Base-by-base conservation (phyloP, 805 yeast species). In the Saccharomycopsis sp. region DNA sequence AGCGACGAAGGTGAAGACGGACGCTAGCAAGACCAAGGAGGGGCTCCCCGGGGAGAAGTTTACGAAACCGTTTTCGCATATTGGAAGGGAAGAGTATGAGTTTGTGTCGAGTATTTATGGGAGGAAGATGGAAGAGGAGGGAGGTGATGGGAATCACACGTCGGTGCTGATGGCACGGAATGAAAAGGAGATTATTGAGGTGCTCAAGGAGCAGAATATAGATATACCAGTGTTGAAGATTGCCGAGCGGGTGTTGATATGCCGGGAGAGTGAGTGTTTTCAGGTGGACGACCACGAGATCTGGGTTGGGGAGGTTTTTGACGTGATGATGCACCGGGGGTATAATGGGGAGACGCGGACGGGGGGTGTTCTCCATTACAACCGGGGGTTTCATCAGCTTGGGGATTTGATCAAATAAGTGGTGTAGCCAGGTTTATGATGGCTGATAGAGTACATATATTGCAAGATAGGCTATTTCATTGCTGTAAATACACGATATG, bases 241-340 rank as follows among this genome's bases (percentile, higher is more conserved):
- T 23, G 77, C 83, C 37, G 91, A 85, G 61, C 72, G 82, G 52
- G 79, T 83, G 1, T 71, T 88, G 61, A 78, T 88, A 18, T 88
- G 94, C 67, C 74, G 79, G 56, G 80, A 79, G 55, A 73, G 70
- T 51, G 72, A 75, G 24, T 80, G 78, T 2, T 76, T 87, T 54
- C 68, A 68, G 9, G 85, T 90, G 0, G 91, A 87, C 60, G 90
- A 87, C 66, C 98, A 92, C 71, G 97, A 91, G 67, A 82, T 92
- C 2, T 89, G 97, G 94, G 82, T 91, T 2, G 97, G 89, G 2
- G 78, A 81, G 60, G 95, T 92, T 2, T 71, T 75, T 41, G 86
- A 86, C 47, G 79, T 87, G 2, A 62, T 79, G 12, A 64, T 58
- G 7, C 64, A 55, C 34, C 21, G 29, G 9, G 40, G 37, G 18